These are phyloP conservation scores for Aspergillus biplanus DNA, from an alignment of 495 filamentous ascomycete species.

Conservation along the genomic window DNA sequence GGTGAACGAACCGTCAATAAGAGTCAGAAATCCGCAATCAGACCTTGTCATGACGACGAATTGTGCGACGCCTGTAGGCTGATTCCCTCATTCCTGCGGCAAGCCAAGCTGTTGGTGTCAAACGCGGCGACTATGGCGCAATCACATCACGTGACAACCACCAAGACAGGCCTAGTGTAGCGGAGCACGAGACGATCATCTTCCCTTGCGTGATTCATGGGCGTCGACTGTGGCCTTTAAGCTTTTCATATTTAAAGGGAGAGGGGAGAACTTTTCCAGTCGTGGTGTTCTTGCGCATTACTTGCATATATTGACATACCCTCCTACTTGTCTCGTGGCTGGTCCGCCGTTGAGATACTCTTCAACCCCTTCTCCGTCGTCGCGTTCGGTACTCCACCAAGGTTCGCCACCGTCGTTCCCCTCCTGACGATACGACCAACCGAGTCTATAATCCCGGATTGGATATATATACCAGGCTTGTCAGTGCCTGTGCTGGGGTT, in stretches of 20 bases:
- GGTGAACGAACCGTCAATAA: background rate
- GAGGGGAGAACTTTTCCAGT: background rate
- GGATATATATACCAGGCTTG: background rate
- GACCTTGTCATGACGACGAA: slow-evolving; percentile 21
- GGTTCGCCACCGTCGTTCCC: background rate
- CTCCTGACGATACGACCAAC: background rate
- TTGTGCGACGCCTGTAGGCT: slow-evolving; percentile 18
- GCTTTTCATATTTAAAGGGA: background rate
- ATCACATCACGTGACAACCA: slow-evolving; percentile 27
- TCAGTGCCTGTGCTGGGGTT: background rate
- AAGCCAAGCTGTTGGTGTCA: slow-evolving; percentile 17
- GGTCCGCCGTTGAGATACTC: slow-evolving; percentile 7
- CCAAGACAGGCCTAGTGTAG: slow-evolving; percentile 7
- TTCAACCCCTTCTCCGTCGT: background rate
- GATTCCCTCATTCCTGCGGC: slow-evolving; percentile 3
- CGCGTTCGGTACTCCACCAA: background rate
- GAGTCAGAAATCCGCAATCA: slow-evolving; percentile 22
- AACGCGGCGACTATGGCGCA: slow-evolving; percentile 22
- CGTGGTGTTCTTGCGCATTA: background rate
- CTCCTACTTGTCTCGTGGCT: slow-evolving; percentile 2
- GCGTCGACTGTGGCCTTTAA: slow-evolving; percentile 5
- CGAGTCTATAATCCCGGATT: background rate
- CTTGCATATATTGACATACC: slow-evolving; percentile 7
- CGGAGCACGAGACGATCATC: slow-evolving; percentile 16
- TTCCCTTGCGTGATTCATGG: slow-evolving; percentile 27